Conservation (phyloP, 2,329 filamentous ascomycete genomes). For the Biscogniauxia marginata region DNA sequence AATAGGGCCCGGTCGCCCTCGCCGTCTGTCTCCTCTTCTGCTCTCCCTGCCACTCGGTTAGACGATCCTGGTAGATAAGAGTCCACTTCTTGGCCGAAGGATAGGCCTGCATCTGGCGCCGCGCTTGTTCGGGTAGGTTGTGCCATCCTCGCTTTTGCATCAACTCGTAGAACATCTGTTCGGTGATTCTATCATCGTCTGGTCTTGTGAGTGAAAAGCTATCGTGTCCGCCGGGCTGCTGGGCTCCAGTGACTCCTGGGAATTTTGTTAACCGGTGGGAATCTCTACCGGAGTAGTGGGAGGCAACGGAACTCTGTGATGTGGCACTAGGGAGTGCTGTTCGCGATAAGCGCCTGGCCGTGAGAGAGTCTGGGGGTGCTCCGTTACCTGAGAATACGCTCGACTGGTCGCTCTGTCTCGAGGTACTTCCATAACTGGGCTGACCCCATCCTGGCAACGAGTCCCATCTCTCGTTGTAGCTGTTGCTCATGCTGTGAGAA, state of each 20-base stretch:
- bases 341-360: slow-evolving; percentile 47
- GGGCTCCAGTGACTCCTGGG: slow-evolving; percentile 36
- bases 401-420: slow-evolving; percentile 46
- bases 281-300: slow-evolving; percentile 49
- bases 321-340: slow-evolving; percentile 53
- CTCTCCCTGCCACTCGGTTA: slow-evolving; percentile 92
- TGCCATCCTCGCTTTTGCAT: slow-evolving; percentile 99
- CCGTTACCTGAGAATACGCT: slow-evolving; percentile 58
- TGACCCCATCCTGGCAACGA: slow-evolving; percentile 39
- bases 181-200: slow-evolving; percentile 77
- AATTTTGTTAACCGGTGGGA: slow-evolving; percentile 58
- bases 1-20: slow-evolving; percentile 68
- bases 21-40: slow-evolving; percentile 81
- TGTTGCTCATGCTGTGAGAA: slow-evolving; percentile 38
- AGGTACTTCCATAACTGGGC: slow-evolving; percentile 25
- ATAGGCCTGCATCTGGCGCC: slow-evolving; percentile 94
- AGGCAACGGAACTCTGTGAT: slow-evolving; percentile 55
- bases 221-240: slow-evolving; percentile 40
- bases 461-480: slow-evolving; percentile 61
- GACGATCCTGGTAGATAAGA: slow-evolving; percentile 87
- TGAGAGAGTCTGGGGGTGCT: slow-evolving; percentile 40
- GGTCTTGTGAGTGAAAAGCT: slow-evolving; percentile 68
- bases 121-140: slow-evolving; percentile 90
- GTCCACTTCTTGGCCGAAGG: slow-evolving; percentile 97
- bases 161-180: slow-evolving; percentile 86